Evolutionary conservation across 192 early-diverging fungal genomes (phyloP).

Genomic region (Rhizoclosmatium globosum): DNA sequence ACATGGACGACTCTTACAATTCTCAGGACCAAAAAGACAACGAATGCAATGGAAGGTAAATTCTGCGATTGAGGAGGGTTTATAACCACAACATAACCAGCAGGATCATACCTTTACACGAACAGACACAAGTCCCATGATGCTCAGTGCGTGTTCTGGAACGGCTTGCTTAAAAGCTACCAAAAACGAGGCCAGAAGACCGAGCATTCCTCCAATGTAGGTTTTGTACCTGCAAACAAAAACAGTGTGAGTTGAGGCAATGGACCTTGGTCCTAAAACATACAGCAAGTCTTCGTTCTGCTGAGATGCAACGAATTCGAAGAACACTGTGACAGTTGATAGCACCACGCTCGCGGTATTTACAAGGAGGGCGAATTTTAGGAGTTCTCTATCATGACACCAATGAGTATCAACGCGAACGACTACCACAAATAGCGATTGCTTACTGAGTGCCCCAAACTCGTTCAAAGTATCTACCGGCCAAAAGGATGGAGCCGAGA

Average conservation of each 20-base stretch:
- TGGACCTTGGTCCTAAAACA: constrained; percentile 8
- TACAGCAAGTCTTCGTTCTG: constrained; percentile 64
- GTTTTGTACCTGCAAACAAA: constrained; percentile 56
- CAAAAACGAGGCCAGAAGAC: constrained; percentile 75
- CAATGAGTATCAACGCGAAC: background rate
- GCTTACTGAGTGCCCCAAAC: constrained; percentile 75
- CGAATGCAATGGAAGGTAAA: constrained; percentile 54
- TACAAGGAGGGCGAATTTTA: constrained; percentile 72
- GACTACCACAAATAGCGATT: background rate
- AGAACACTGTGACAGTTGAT: constrained; percentile 62
- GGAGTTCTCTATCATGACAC: constrained; percentile 58
- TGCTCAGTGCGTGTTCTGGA: constrained; percentile 82
- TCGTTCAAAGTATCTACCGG: constrained; percentile 84
- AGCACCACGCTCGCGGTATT: constrained; percentile 57
- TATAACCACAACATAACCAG: constrained; percentile 39
- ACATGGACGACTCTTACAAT: constrained; percentile 60
- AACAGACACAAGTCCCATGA: constrained; percentile 69
- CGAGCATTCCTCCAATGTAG: constrained; percentile 77
- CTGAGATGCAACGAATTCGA: constrained; percentile 65
- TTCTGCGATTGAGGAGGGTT: constrained; percentile 47
- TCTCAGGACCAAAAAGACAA: constrained; percentile 51
- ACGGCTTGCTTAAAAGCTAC: constrained; percentile 89
- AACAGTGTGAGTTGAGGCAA: background rate
- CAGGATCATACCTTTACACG: constrained; percentile 76
- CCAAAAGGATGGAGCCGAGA: constrained; percentile 49